Base-by-base conservation (phyloP, 225 moss, liverwort and hornwort species). In the Marchantia paleacea region DNA sequence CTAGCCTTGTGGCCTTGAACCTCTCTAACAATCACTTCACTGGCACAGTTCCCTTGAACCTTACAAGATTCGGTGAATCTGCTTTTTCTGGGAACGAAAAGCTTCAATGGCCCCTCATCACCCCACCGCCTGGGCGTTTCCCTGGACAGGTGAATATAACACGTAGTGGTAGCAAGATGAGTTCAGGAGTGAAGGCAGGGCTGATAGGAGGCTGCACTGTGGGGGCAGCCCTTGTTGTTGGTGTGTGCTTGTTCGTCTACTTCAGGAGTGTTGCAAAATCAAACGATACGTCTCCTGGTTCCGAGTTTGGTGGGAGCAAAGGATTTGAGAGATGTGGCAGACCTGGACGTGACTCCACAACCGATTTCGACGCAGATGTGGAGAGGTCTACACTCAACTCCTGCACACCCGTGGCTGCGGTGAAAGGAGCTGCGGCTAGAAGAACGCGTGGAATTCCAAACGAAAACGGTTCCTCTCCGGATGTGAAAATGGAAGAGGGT, bases 11-110 rank as follows among this genome's bases (percentile, higher is more conserved):
- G 51, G 51, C 62, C 31, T 77, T 94, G 62, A 91, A 92, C 65
- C 72, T 94, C 28, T 92, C 91, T 25, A 76, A 77, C 80, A 94
- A 94, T 80, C 82, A 89, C 57, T 88, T 94, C n/a, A 88, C 92
- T 62, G 94, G 94, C 52, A 49, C 79, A 49, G 81, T 94, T 52
- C 92, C 94, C 50, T 53, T 83, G 18, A 86, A 85, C 60, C 76
- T 81, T 15, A 62, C 81, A 16, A 82, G 72, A 73, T 94, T 94
- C 81, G 82, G 89, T 57, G 48, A 60, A 54, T 83, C 90, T 10
- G 89, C 92, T 18, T 92, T 80, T 79, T 91, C 92, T 48, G 94
- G 94, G 28, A 94, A 94, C 81, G 81, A 89, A 16, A 77, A 73
- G 49, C 85, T 94, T 25, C 71, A 65, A 10, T 81, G 86, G 73